A percentile compares a stretch with the other conserved stretches of the same genome.
These are phyloP conservation scores for Epichloe elymi DNA, from an alignment of 2,329 filamentous ascomycete species.

Conservation along the genomic window DNA sequence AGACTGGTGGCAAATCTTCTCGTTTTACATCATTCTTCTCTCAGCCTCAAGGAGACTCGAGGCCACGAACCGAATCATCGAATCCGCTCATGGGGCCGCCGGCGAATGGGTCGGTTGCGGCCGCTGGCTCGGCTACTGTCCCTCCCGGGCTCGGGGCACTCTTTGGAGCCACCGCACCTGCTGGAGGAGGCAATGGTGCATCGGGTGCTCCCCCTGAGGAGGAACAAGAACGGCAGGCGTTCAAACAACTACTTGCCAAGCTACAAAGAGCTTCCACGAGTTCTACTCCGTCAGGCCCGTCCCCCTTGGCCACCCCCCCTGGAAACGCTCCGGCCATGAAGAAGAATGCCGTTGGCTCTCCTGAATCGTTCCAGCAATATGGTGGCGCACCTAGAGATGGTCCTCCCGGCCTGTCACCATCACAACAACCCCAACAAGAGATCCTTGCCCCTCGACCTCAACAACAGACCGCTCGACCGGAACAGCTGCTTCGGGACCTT, in stretches of 20 bases:
- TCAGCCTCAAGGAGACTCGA: slow-evolving; percentile 35
- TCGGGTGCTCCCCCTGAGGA: slow-evolving; percentile 33
- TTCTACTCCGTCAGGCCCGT: slow-evolving; percentile 31
- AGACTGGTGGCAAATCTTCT: slow-evolving; percentile 54
- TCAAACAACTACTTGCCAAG: slow-evolving; percentile 71
- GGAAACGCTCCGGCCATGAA: slow-evolving; percentile 12
- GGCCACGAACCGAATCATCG: slow-evolving; percentile 35
- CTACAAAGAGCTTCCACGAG: slow-evolving; percentile 47
- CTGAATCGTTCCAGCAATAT: slow-evolving; percentile 35
- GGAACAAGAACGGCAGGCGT: slow-evolving; percentile 80
- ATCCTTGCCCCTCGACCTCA: slow-evolving; percentile 38
- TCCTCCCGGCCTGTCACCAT: slow-evolving; percentile 25
- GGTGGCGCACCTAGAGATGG: slow-evolving; percentile 32
- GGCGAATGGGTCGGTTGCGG: slow-evolving; percentile 6
- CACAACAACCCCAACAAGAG: slow-evolving; percentile 32
- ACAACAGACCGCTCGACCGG: slow-evolving; percentile 37
- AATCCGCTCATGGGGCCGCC: slow-evolving; percentile 25
- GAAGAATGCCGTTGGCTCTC: slow-evolving; percentile 31
- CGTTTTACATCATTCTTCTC: slow-evolving; percentile 73
- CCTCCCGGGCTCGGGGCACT: slow-evolving; percentile 4
- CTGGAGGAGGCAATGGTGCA: neutral
- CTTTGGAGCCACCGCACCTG: neutral
- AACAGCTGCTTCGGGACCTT: slow-evolving; percentile 49
- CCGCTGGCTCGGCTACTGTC: slow-evolving; percentile 2
- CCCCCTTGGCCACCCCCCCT: slow-evolving; percentile 29